Evolutionary conservation across 495 filamentous ascomycete genomes (phyloP), one percentile per base, ranked within the genome.

Genomic region (Tirmania nivea): DNA sequence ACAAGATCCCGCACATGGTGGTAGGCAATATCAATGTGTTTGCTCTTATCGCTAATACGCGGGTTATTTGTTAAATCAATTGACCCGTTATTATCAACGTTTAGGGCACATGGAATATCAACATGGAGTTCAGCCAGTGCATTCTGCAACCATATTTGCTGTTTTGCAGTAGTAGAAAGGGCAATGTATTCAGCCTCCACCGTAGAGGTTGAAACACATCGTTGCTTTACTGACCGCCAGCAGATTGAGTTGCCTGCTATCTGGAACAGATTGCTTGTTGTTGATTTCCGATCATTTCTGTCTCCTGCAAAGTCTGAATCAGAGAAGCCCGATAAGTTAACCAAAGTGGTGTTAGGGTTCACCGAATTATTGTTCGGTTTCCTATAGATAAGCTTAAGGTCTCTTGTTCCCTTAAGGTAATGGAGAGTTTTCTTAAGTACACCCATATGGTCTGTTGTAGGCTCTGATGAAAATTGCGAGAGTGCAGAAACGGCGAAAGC

Each of bases 151-250:
- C 56, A 58, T 11, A 58, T 4, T 8, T 35, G 31, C 17, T 58
- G 37, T 55, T 55, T 36, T 2, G 25, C 19, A 0, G 54, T 25
- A 0, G 52, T 35, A 5, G 19, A 34, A 2, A 53, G 19, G 8
- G 56, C 49, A 39, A 59, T 56, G n/a, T 54, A 59, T 10, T 56
- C 54, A 0, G 48, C 37, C 19, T 57, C 51, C 2, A 8, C 21
- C 7, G 54, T 58, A 1, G 51, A 54, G 10, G 35, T 49, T 5
- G 54, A 34, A 4, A 54, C 54, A 0, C 50, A 52, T 6, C 19
- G 16, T 58, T 56, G 54, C 35, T 56, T 59, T 19, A 31, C n/a
- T 2, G 49, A 31, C 3, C 16, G 1, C 31, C 54, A 56, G 4
- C 35, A 45, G 1, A 58, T 53, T 6, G 36, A 1, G 2, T 36